Evolutionary conservation across 1,284 basidiomycete genomes (phyloP), one percentile per base, ranked within the genome.

Genomic region (Cutaneotrichosporon mucoides): DNA sequence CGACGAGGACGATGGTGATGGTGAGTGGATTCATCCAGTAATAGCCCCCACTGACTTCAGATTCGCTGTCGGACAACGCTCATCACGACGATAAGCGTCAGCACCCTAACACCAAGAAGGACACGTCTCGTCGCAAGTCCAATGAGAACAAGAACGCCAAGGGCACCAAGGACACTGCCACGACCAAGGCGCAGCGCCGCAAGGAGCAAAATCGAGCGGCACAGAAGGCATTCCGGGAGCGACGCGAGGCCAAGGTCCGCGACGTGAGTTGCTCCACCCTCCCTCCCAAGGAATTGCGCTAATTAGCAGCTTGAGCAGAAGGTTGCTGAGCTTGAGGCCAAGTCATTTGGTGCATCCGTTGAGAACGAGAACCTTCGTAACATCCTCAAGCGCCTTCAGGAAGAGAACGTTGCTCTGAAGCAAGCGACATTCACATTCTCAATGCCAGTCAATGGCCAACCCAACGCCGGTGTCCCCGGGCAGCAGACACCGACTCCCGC

Each of bases 191-290:
- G 5, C 70, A 71, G 38, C 70, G 73, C 44, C 66, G 79, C 36
- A 79, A 79, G 68, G 78, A 79, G 57, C 78, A 79, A 66, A 79
- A 79, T 57, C 66, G 79, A 34, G 74, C 75, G 1, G 79, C 79
- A 1, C 79, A 80, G 64, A 76, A 78, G 60, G 78, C 77, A 0
- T 80, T 80, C 70, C 63, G 79, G 12, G 78, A 80, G 61, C 61
- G 79, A 8, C 66, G 76, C 10, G 79, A 80, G 62, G 69, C 71
- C 13, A 72, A 75, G 41, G 77, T 79, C 58, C 75, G 73, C 56
- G 73, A 77, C 56, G 77, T 78, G 61, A 70, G 76, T 71, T 34
- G 4, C 11, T 3, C n/a, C 4, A 7, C 24, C 13, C 40, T 38
- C 12, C 33, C 5, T 34, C 38, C n/a, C 16, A 35, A 43, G 9